Base-by-base conservation (phyloP, 352 stramenopile species). In the Phytophthora constricta region DNA sequence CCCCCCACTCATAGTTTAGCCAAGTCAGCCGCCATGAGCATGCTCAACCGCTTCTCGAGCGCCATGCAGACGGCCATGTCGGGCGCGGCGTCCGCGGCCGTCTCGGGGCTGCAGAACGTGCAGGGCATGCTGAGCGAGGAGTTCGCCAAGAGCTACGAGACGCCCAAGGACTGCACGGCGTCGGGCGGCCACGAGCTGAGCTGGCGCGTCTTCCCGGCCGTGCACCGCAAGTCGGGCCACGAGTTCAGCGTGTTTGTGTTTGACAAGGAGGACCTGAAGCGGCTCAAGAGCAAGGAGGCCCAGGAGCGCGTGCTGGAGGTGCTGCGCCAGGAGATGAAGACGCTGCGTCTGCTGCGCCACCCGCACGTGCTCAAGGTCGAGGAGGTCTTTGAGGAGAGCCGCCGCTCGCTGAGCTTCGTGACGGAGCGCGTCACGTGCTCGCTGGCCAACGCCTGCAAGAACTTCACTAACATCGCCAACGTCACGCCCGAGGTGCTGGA, bases 371-470 rank as follows among this genome's bases (percentile, higher is more conserved):
- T 97, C 58, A 96, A 97, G 62, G 89, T 96, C 43, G 90, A 95
- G 63, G 91, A 97, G 65, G 86, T 96, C 25, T 96, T 93, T 68
- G 91, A 97, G 46, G 91, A 95, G 59, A 93, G 75, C 43, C 80
- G 88, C 17, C 87, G 89, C 54, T 90, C 87, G 53, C 77, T 97
- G 28, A 91, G 86, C 49, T 97, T 97, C 69, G 91, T 97, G 33
- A 97, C 91, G 4, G 91, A 97, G 67, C 88, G 90, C 31, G 78
- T 97, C 46, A 94, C 84, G 20, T 97, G 90, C 70, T 97, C 91
- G 51, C 76, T 97, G 39, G 90, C 89, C 33, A 96, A 97, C 62
- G 91, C 91, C 47, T 90, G 89, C 70, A 96, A 96, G 66, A 92
- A 97, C 70, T 93, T 95, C 56, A 87, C 72, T 20, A 96, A 97